Evolutionary conservation across 805 yeast genomes (phyloP).

Genomic region (Lipomyces anomalus): DNA sequence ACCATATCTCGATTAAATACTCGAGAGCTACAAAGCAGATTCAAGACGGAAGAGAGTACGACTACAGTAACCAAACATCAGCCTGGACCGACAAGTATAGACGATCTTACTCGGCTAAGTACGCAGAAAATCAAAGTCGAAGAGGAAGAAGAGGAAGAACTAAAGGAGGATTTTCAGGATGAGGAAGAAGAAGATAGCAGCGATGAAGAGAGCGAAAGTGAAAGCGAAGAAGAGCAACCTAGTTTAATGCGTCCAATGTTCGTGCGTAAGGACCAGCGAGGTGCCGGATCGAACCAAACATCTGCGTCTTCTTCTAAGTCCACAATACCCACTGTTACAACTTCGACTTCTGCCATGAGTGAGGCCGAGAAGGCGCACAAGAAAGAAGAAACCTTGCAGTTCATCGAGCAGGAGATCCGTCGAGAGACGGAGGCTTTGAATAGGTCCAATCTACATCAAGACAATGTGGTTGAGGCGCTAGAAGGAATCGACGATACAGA

Average conservation of each 20-base stretch:
- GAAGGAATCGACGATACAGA: conserved; percentile 54
- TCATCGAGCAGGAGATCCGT: conserved; percentile 30
- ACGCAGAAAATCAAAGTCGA: neutral
- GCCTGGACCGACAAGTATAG: neutral
- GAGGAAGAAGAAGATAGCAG: conserved; percentile 8
- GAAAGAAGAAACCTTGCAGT: conserved; percentile 25
- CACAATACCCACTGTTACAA: conserved; percentile 3
- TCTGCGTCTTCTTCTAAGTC: neutral
- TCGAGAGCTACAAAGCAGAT: neutral
- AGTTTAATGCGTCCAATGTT: conserved; percentile 32
- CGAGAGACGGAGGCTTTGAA: conserved; percentile 27
- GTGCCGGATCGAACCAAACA: neutral
- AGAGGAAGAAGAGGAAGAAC: neutral
- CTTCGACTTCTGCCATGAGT: conserved; percentile 2
- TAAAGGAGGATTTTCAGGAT: conserved; percentile 22
- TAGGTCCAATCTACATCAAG: conserved; percentile 18
- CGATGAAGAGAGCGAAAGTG: conserved; percentile 25
- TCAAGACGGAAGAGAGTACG: too few species aligned
- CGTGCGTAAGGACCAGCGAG: conserved; percentile 28
- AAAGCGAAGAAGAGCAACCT: conserved; percentile 23
- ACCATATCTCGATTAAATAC: neutral
- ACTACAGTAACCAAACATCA: neutral
- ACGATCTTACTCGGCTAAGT: neutral
- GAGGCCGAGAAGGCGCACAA: conserved; percentile 1
- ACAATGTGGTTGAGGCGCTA: conserved; percentile 25